Percentiles rank a stretch among this genome's conserved stretches.
Conservation (phyloP, 2,329 filamentous ascomycete species). For the Exophiala sideris region DNA sequence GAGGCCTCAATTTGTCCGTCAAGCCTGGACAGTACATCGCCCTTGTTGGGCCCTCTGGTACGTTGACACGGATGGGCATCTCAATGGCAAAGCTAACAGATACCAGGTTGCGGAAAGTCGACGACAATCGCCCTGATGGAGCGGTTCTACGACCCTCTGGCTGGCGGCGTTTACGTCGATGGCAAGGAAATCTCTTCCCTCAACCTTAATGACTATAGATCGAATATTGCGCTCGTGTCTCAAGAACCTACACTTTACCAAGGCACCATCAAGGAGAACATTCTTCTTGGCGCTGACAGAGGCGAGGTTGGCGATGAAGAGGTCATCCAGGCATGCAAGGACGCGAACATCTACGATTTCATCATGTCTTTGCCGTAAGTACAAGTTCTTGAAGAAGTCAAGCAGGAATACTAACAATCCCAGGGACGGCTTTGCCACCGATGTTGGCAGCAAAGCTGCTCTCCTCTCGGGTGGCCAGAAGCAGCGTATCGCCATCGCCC, state of each 20-base stretch:
- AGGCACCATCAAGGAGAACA: conserved; percentile 86
- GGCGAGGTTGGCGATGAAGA: conserved; percentile 68
- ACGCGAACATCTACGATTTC: conserved; percentile 91
- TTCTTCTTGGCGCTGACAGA: conserved; percentile 69
- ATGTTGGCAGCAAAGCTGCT: conserved; percentile 82
- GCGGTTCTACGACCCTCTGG: conserved; percentile 87
- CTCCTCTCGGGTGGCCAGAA: conserved; percentile 90
- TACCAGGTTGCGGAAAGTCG: conserved; percentile 77
- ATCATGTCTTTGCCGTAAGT: conserved; percentile 72
- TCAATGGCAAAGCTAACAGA: neutral
- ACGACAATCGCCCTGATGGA: conserved; percentile 90
- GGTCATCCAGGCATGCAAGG: conserved; percentile 75
- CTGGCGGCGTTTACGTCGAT: conserved; percentile 77
- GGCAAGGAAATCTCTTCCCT: conserved; percentile 75
- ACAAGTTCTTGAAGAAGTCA: conserved; percentile 9
- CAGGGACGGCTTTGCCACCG: conserved; percentile 73
- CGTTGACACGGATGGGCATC: neutral
- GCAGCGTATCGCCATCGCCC: conserved; percentile 88
- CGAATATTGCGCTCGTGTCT: conserved; percentile 78
- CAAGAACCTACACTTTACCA: conserved; percentile 96
- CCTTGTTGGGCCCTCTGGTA: conserved; percentile 75
- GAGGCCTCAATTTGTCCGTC: conserved; percentile 64
- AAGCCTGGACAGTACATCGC: conserved; percentile 56
- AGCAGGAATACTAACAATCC: conserved; percentile 29
- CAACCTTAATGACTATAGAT: conserved; percentile 83